Conservation (phyloP, 2,329 filamentous ascomycete species). For the Aspergillus chevalieri region DNA sequence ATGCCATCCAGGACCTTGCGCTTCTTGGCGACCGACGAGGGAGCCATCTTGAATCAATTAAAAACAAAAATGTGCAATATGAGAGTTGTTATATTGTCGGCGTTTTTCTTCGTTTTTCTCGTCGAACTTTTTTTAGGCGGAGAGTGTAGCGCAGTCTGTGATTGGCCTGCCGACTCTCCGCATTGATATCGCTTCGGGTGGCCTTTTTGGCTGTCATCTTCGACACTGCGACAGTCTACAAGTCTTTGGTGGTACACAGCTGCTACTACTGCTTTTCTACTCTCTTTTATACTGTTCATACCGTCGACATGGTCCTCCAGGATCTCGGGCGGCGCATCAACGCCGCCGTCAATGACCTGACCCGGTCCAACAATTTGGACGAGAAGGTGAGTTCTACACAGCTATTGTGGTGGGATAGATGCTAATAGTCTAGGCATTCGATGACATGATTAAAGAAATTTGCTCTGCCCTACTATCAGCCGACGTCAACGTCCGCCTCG, state of each 20-base stretch:
- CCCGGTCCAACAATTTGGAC: conserved; percentile 84
- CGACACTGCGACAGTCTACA: neutral
- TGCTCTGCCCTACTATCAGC: conserved; percentile 91
- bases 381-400: conserved; percentile 64
- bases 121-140: conserved; percentile 19
- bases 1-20: conserved; percentile 56
- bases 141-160: conserved; percentile 19
- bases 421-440: conserved; percentile 64
- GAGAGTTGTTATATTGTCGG: conserved; percentile 9
- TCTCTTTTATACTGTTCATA: no score
- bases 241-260: no score
- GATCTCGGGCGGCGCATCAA: conserved; percentile 98
- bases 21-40: conserved; percentile 41
- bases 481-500: conserved; percentile 93
- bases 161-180: conserved; percentile 27
- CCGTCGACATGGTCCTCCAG: conserved; percentile 79
- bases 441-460: conserved; percentile 97
- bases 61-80: conserved; percentile 1
- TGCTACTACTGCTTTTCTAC: no score
- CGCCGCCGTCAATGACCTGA: conserved; percentile 88
- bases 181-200: conserved; percentile 19
- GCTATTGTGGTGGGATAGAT: conserved; percentile 2
- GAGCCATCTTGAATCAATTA: conserved; percentile 29
- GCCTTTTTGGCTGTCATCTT: conserved; percentile 15
- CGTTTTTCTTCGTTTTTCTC: conserved; percentile 22